These are phyloP conservation scores for Apiotrichum domesticum DNA, from an alignment of 1,284 basidiomycete genomes.

Conservation along the genomic window DNA sequence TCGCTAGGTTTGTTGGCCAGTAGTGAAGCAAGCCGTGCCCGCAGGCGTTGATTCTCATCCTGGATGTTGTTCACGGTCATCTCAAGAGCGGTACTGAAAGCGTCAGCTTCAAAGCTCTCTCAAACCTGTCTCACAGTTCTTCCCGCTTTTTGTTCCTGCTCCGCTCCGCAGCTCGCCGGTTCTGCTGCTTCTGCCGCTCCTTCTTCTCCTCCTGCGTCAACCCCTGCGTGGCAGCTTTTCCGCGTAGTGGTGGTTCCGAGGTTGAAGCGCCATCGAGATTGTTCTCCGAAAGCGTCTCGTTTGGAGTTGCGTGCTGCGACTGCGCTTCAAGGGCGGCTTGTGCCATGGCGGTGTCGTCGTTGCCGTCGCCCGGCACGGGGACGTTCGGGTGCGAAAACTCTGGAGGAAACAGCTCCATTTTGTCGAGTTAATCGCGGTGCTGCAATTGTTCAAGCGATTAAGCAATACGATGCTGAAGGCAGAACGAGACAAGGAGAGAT, in stretches of 20 bases:
- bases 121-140: conserved; percentile 31
- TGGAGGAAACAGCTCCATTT: conserved; percentile 4
- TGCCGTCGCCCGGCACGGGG: background rate
- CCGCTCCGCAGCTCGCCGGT: conserved; percentile 40
- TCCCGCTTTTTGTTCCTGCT: conserved; percentile 40
- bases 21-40: conserved; percentile 27
- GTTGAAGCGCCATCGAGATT: background rate
- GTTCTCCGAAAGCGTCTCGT: background rate
- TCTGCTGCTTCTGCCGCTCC: conserved; percentile 38
- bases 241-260: conserved; percentile 5
- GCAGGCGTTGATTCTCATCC: conserved; percentile 38
- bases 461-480: no score
- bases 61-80: conserved; percentile 34
- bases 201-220: conserved; percentile 34
- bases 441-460: background rate
- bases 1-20: conserved; percentile 13
- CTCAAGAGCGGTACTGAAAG: conserved; percentile 32
- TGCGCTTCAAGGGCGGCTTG: background rate
- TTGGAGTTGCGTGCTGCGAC: background rate
- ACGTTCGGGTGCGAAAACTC: background rate
- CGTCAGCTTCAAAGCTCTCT: background rate
- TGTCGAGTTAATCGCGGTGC: background rate
- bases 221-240: conserved; percentile 11
- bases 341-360: background rate
- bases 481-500: no score